Base-by-base conservation (phyloP, 1,139 yeast species). In the Saccharomyces uvarum region DNA sequence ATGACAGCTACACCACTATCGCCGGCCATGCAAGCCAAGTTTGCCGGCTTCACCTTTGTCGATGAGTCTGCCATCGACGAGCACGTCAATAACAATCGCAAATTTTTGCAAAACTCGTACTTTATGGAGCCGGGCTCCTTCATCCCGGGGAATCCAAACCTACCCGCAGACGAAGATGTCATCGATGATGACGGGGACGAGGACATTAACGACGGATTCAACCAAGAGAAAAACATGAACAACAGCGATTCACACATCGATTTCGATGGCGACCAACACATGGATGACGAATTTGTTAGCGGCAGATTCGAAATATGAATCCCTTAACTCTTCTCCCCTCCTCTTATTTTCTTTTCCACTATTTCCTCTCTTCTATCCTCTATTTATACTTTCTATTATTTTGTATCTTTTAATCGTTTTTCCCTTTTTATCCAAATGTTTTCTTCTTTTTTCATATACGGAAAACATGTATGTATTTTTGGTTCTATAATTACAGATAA, bases 21-120 rank as follows among this genome's bases (percentile, higher is more conserved):
- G 8, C 97, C 97, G 2, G 96, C 96, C 0, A 83, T 91, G 64
- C 99, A 93, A 73, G 97, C 95, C 53, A 90, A 90, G 68, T 93
- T 93, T 73, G 88, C 89, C 66, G 98, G 98, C 0, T 91, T 91
- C 70, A 91, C 98, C 0, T 93, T 88, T 71, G 97, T 93, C 50
- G 97, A 90, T 68, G 97, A 88, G 61, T 86, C 95, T n/a, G 81
- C 95, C 27, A 84, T 91, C 77, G 96, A 89, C 64, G 96, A 89
- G 63, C 89, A 86, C 69, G 85, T 86, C 63, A 73, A 73, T 51
- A 67, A 60, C 56, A 64, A 63, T 51, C 63, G 72, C 41, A 67
- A 67, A 52, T 61, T 67, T 54, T 52, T 69, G 48, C 71, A 69
- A 57, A 67, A 65, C 54, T 70, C 72, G 4, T 66, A 67, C 49